These are phyloP conservation scores for Phytophthora foliorum DNA, from an alignment of 352 stramenopile genomes.

Conservation along the genomic window DNA sequence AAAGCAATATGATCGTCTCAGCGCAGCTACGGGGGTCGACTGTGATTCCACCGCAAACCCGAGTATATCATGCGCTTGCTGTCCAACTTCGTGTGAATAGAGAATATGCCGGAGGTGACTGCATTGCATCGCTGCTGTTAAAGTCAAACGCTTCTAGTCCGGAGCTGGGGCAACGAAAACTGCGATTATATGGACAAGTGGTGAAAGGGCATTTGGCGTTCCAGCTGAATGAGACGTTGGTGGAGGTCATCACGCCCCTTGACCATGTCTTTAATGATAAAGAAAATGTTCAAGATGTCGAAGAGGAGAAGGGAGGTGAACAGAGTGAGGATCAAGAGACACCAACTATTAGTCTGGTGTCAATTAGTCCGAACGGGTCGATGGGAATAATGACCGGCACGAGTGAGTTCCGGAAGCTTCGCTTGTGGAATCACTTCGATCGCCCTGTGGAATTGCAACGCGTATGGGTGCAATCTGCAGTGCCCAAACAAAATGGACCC, in stretches of 20 bases:
- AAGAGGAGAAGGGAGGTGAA: constrained; percentile 9
- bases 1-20: constrained; percentile 42
- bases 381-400: constrained; percentile 32
- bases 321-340: constrained; percentile 7
- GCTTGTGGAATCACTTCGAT: constrained; percentile 56
- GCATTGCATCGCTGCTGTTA: constrained; percentile 42
- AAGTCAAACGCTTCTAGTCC: constrained; percentile 50
- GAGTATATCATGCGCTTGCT: constrained; percentile 43
- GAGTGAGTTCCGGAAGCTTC: constrained; percentile 29
- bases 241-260: constrained; percentile 41
- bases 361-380: constrained; percentile 16
- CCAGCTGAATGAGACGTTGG: constrained; percentile 41
- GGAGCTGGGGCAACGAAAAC: constrained; percentile 30
- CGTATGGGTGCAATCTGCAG: constrained; percentile 44
- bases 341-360: constrained; percentile 23
- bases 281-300: constrained; percentile 6
- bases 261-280: constrained; percentile 24
- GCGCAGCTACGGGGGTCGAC: constrained; percentile 39
- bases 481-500: background rate
- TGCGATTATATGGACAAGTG: constrained; percentile 40
- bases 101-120: constrained; percentile 13
- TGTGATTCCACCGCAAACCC: constrained; percentile 47
- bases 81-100: constrained; percentile 40
- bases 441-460: constrained; percentile 50
- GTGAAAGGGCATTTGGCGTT: constrained; percentile 43